phyloP scores from a whole-genome alignment of 441 rosid species.

The Hura crepitans region DNA sequence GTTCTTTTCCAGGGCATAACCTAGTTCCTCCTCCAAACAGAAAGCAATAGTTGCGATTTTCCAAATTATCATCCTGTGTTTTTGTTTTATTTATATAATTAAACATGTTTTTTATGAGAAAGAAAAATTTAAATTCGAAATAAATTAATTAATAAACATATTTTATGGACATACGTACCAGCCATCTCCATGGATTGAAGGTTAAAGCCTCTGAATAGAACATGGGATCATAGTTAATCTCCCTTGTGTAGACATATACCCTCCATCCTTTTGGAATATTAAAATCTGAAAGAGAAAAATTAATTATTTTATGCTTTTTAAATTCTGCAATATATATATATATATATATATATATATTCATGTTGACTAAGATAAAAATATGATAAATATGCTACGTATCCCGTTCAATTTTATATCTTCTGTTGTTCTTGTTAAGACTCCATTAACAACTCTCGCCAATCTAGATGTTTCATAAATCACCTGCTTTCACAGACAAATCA shows the following conservation, averaged over 20 bases:
- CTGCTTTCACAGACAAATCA: conserved; percentile 33
- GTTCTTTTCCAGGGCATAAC: conserved; percentile 84
- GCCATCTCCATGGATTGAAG: conserved; percentile 93
- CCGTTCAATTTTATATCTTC: conserved; percentile 74
- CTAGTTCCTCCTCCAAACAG: conserved; percentile 80
- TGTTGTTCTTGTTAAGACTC: conserved; percentile 81
- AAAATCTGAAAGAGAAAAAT: conserved; percentile 48
- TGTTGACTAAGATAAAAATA: background rate
- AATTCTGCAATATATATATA: too few relatives aligned
- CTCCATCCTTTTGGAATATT: conserved; percentile 90
- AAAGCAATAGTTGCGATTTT: conserved; percentile 48
- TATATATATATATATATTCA: too few relatives aligned
- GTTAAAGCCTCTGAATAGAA: conserved; percentile 61
- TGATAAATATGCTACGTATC: conserved; percentile 26
- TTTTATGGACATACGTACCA: conserved; percentile 32
- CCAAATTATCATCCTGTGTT: conserved; percentile 54
- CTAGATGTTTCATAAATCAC: conserved; percentile 81
- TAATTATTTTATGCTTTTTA: too few relatives aligned
- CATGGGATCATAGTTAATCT: conserved; percentile 67
- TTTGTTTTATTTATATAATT: background rate
- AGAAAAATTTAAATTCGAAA: too few relatives aligned
- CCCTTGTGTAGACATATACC: conserved; percentile 84
- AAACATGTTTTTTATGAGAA: too few relatives aligned
- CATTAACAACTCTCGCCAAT: conserved; percentile 83
- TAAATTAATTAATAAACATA: background rate